Evolutionary conservation across 495 filamentous ascomycete species (phyloP), one percentile per base, ranked within the genome.

Genomic region (Penicillium atrosanguineum): DNA sequence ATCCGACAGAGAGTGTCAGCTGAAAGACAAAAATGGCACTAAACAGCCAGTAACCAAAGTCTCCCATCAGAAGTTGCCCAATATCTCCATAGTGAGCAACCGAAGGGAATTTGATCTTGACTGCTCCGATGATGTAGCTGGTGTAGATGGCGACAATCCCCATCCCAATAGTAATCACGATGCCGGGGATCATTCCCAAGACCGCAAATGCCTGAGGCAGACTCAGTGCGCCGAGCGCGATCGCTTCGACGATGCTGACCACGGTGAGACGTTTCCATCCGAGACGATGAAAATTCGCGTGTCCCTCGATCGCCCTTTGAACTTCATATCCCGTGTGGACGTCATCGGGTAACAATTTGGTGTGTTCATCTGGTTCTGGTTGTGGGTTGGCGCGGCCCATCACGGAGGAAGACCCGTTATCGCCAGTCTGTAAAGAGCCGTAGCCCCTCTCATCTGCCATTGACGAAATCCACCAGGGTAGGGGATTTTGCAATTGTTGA

Each of bases 111-210:
- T 73, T 76, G 20, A 85, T 40, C 62, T 88, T 88, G 46, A 90
- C 81, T 63, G 88, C 83, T n/a, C 83, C 86, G 54, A 90, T 74
- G 38, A 87, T 74, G 50, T 84, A 87, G 59, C 83, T 82, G 23
- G 85, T 85, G 64, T 90, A 91, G 44, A 83, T 83, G 42, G 87
- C 83, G 16, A 87, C 52, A 16, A 88, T 52, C 4, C 87, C 87
- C 6, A 88, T 58, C n/a, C 68, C 62, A 28, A 87, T 61, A 5
- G 79, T 76, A 43, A 80, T 64, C 40, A 87, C 71, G 5, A 78
- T 57, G 15, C 69, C 69, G 1, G 68, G 50, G 15, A 87, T 77
- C 81, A 87, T 84, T 15, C 84, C 84, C 6, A 87, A 65, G 7
- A 74, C 72, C 14, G 84, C 81, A 47, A 86, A 84, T 14, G 79